Percentiles rank a stretch among this genome's conserved stretches.
These are phyloP conservation scores for Fusarium robinianum DNA, from an alignment of 2,329 filamentous ascomycete species.

Conservation along the genomic window DNA sequence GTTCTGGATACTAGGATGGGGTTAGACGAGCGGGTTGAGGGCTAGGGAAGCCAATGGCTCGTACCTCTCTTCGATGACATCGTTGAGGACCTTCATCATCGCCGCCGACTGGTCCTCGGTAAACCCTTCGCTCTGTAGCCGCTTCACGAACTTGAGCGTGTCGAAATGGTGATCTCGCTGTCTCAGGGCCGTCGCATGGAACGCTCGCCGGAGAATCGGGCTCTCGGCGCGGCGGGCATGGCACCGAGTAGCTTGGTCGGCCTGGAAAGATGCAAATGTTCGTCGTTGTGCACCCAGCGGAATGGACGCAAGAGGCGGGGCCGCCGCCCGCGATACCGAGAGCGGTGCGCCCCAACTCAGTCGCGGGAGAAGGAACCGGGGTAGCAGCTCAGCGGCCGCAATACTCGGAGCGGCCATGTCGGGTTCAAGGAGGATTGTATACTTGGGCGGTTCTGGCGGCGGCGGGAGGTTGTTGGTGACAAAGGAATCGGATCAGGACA, in stretches of 20 bases:
- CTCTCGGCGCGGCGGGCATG: conserved; percentile 18
- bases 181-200: conserved; percentile 67
- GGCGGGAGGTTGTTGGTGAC: conserved; percentile 18
- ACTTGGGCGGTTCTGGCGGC: too few species aligned
- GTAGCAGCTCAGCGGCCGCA: conserved; percentile 48
- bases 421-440: conserved; percentile 11
- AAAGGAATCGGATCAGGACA: conserved; percentile 24
- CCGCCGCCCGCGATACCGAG: conserved; percentile 32
- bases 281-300: conserved; percentile 22
- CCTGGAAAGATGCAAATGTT: conserved; percentile 29
- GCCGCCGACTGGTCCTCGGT: conserved; percentile 93
- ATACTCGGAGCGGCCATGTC: conserved; percentile 37
- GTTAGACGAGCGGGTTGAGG: background rate
- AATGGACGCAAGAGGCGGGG: conserved; percentile 26
- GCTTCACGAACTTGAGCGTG: conserved; percentile 94
- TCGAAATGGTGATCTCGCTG: conserved; percentile 92
- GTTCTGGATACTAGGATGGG: conserved; percentile 77
- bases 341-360: conserved; percentile 55
- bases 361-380: conserved; percentile 59
- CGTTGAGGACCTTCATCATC: conserved; percentile 97
- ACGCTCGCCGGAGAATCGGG: conserved; percentile 50
- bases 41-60: background rate
- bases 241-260: conserved; percentile 17
- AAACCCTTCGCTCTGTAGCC: conserved; percentile 87
- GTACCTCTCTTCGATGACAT: conserved; percentile 93